Evolutionary conservation across 192 early-diverging fungal genomes (phyloP), one percentile per base, ranked within the genome.

Genomic region (Coemansia sp.): DNA sequence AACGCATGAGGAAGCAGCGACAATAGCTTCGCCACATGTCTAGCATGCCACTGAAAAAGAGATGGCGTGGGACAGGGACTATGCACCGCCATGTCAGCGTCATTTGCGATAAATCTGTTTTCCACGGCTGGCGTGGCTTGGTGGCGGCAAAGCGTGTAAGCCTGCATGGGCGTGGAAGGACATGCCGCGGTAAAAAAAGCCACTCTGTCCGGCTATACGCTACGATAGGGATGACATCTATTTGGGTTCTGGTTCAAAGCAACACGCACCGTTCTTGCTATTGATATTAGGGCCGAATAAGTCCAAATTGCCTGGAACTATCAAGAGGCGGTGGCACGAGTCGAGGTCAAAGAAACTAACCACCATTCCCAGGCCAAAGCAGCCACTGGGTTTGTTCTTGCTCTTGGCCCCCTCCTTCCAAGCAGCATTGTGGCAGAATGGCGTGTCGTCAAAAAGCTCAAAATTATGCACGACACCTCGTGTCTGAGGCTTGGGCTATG

Each of bases 41-140:
- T 2, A 27, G 12, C 46, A 50, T 27, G 46, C 22, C 24, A 27
- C 26, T 12, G 15, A 27, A 50, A 46, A 27, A 14, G 46, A 29
- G 21, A 29, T 50, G 46, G 46, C 24, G 46, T 24, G 15, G 46
- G 27, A 50, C 24, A 50, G 6, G 11, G 46, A 22, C 12, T 29
- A 50, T 50, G 46, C 46, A 50, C 46, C n/a, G 14, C 46, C 46
- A 50, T 50, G 46, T 50, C 26, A 24, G 46, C 46, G 46, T 50
- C 46, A 50, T 50, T 50, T 50, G 46, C 46, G 26, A 50, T 50
- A 15, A 15, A 29, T 46, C 24, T 46, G 21, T 46, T 46, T 21
- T 32, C 7, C 29, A 7, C 4, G 24, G 14, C 14, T 14, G 26
- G 26, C n/a, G 46, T 50, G 46, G 46, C 46, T 50, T 50, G 46